phyloP scores from a whole-genome alignment of 805 yeast genomes.

The Pichia phayaonensis region DNA sequence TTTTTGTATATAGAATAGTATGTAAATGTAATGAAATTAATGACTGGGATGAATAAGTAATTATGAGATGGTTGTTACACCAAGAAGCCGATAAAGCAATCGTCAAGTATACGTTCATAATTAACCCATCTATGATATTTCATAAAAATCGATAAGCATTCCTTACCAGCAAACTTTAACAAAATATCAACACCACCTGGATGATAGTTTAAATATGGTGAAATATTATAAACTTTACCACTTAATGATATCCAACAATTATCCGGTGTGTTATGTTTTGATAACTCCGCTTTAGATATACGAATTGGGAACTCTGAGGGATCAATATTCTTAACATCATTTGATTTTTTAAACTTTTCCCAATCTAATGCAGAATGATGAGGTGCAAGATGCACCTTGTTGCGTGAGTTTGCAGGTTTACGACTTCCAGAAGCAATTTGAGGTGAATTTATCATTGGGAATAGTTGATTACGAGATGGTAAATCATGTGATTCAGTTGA shows the following conservation, averaged over 20 bases:
- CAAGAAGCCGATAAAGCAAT: slow-evolving; percentile 65
- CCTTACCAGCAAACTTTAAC: slow-evolving; percentile 73
- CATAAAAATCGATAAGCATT: slow-evolving; percentile 70
- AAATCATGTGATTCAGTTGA: not conserved
- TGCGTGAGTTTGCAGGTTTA: slow-evolving; percentile 7
- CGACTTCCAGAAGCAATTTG: slow-evolving; percentile 9
- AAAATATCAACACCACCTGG: slow-evolving; percentile 88
- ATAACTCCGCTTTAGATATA: slow-evolving; percentile 45
- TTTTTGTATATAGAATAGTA: not conserved
- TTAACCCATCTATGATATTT: slow-evolving; percentile 71
- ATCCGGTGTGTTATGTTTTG: slow-evolving; percentile 42
- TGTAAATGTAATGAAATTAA: not conserved
- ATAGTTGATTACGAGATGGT: not conserved
- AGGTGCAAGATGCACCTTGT: slow-evolving; percentile 57
- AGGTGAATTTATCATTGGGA: slow-evolving; percentile 17
- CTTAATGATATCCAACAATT: slow-evolving; percentile 85
- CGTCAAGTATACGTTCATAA: slow-evolving; percentile 70
- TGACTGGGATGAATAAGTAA: not conserved
- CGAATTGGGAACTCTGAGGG: slow-evolving; percentile 44
- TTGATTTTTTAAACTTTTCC: slow-evolving; percentile 53
- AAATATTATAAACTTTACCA: slow-evolving; percentile 79
- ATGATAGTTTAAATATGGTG: slow-evolving; percentile 76
- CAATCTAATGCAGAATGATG: slow-evolving; percentile 86
- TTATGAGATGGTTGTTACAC: not conserved
- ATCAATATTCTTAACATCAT: slow-evolving; percentile 45